Base-by-base conservation (phyloP, 768 basidiomycete species). In the Rhodosporidiobolus odoratus region DNA sequence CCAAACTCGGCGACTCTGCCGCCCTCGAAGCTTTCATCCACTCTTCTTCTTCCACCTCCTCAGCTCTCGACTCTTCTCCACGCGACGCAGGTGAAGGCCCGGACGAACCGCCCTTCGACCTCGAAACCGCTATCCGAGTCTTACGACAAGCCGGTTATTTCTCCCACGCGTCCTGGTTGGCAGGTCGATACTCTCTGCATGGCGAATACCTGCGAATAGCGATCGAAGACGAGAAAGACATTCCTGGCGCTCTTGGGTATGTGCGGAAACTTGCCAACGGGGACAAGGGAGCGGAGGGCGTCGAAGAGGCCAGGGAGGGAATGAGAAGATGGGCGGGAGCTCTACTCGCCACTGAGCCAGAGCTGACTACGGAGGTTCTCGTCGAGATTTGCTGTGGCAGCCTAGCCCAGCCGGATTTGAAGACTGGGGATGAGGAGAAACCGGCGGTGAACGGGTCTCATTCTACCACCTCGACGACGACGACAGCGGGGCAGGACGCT, bases 111-210 rank as follows among this genome's bases (percentile, higher is more conserved):
- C 96, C 95, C 0, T 99, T 98, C 78, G 96, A 98, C 78, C 84
- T 99, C 52, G 92, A 95, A 71, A 99, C 96, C 0, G 96, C 93
- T 0, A 97, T 99, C 62, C 86, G 92, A 4, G 95, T 98, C 37
- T 97, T 94, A 76, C 85, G 96, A 35, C 95, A 98, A 79, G 95
- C 93, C 2, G 92, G 92, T 0, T 98, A 95, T 79, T 96, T 91
- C 76, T 89, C 93, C 65, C 95, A 98, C 77, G 95, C 95, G 1
- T 86, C 87, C 1, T 98, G 94, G 78, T 84, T 99, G 23, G 95
- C 96, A 27, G 87, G 87, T 81, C 91, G 91, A 78, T 98, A 92
- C 79, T 87, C 88, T 38, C 81, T 90, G 30, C 92, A 97, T 74
- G 92, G 94, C 76, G 95, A 97, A 74, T 97, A 92, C 79, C 79